A percentile compares a stretch with the other conserved stretches of the same genome.
Conservation (phyloP, 495 filamentous ascomycete genomes). For the Neurospora tetraspora region DNA sequence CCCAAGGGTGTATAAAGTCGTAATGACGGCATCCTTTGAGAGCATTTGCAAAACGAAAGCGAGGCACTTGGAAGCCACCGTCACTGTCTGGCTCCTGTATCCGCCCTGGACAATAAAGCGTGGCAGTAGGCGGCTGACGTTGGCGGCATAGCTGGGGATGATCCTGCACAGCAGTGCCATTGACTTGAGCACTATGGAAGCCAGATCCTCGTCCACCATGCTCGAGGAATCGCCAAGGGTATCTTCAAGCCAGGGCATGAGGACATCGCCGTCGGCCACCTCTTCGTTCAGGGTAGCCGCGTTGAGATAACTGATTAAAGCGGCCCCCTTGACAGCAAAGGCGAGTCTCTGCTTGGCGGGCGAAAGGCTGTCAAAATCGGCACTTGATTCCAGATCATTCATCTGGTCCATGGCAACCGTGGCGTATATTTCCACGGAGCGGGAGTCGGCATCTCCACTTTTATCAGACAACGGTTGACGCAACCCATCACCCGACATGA, state of each 20-base stretch:
- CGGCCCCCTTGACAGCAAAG: slow-evolving; percentile 72
- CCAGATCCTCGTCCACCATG: slow-evolving; percentile 67
- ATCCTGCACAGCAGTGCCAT: slow-evolving; percentile 71
- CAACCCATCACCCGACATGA: slow-evolving; percentile 44
- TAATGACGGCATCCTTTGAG: slow-evolving; percentile 88
- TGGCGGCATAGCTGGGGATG: slow-evolving; percentile 60
- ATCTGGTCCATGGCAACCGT: slow-evolving; percentile 73
- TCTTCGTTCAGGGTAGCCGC: slow-evolving; percentile 72
- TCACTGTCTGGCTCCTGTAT: slow-evolving; percentile 52
- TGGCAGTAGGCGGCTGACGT: slow-evolving; percentile 70
- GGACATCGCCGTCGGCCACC: slow-evolving; percentile 65
- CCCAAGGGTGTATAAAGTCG: slow-evolving; percentile 85
- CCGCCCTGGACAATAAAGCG: slow-evolving; percentile 74
- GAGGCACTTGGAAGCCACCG: slow-evolving; percentile 69
- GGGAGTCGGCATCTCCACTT: slow-evolving; percentile 37
- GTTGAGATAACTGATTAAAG: slow-evolving; percentile 75
- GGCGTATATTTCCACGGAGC: slow-evolving; percentile 58
- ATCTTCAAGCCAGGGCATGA: slow-evolving; percentile 79
- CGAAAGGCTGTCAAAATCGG: slow-evolving; percentile 80
- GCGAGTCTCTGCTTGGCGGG: slow-evolving; percentile 82
- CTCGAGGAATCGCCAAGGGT: slow-evolving; percentile 66
- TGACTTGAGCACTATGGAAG: slow-evolving; percentile 64
- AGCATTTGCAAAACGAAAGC: slow-evolving; percentile 68
- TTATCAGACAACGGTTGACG: slow-evolving; percentile 27
- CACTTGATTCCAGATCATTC: slow-evolving; percentile 73